Conservation (phyloP, 495 filamentous ascomycete genomes). For the Neurospora sp. region DNA sequence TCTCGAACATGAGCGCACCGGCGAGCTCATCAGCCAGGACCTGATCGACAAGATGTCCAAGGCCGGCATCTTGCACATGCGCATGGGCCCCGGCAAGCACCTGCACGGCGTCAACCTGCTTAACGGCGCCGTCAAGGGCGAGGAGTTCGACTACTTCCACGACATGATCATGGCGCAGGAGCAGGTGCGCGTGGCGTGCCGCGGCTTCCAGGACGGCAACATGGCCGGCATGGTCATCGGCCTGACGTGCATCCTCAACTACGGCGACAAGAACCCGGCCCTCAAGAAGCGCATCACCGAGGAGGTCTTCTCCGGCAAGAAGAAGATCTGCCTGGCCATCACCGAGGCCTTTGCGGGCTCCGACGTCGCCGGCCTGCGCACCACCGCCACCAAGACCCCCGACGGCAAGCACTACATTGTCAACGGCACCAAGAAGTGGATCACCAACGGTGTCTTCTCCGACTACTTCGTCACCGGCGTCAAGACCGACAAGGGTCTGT, state of each 20-base stretch:
- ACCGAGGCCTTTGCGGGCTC: conserved; percentile 85
- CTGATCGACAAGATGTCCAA: conserved; percentile 69
- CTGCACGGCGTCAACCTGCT: conserved; percentile 59
- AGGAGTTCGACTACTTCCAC: conserved; percentile 85
- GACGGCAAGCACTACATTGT: conserved; percentile 81
- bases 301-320: conserved; percentile 70
- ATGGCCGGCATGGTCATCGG: conserved; percentile 76
- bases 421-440: conserved; percentile 90
- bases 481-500: conserved; percentile 72
- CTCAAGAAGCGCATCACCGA: conserved; percentile 56
- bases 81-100: conserved; percentile 75
- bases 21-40: conserved; percentile 64
- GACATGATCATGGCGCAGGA: conserved; percentile 72
- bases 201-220: conserved; percentile 55
- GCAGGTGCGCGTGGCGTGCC: conserved; percentile 53
- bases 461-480: conserved; percentile 82
- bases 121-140: conserved; percentile 58
- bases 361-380: conserved; percentile 75
- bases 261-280: conserved; percentile 51
- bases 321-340: conserved; percentile 81
- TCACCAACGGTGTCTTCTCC: conserved; percentile 76
- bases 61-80: conserved; percentile 68
- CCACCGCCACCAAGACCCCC: conserved; percentile 68
- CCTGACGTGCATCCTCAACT: conserved; percentile 73
- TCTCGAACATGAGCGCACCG: conserved; percentile 65